Evolutionary conservation across 2,329 filamentous ascomycete species (phyloP), one percentile per base, ranked within the genome.

Genomic region (Westerdykella ornata): DNA sequence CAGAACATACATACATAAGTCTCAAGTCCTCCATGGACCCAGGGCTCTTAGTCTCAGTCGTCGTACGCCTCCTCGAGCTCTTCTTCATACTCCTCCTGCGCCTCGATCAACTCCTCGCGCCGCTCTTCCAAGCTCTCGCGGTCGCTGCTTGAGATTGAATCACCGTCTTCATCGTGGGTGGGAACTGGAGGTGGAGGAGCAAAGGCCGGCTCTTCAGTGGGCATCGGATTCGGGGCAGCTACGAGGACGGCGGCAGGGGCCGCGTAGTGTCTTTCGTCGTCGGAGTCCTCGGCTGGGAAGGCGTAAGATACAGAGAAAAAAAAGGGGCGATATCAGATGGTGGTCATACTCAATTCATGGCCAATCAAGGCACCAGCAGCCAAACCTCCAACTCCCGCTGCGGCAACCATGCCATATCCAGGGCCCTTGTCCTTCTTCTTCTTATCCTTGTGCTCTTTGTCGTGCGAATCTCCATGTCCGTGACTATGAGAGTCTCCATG

Each of bases 331-430:
- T 7, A 26, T 3, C 8, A 8, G 12, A 26, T 8, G 22, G 68
- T n/a, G n/a, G n/a, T n/a, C 72, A 43, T 70, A 82, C 79, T 66
- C 12, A 79, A 48, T 39, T 74, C 75, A 54, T 80, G 69, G 11
- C 72, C 73, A 42, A 82, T 60, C 28, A 79, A 55, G 3, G 76
- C 80, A 35, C 78, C 79, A 9, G 75, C 80, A 26, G 78, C 78
- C 19, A 81, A 46, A 55, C 79, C 80, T 33, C 72, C 80, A 5
- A 75, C 74, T 39, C 73, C 79, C 16, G 72, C 77, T 29, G 77
- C 66, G 15, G 81, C 59, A 53, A 77, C 68, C 52, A 73, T 72
- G 28, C 72, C 72, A 40, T 69, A 70, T 3, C 57, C 60, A 38
- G 59, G 57, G 18, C 72, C 70, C 36, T 72, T 71, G 36, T 59